phyloP scores from a whole-genome alignment of 129 eudicot genomes.

The Kitagawia praeruptora region DNA sequence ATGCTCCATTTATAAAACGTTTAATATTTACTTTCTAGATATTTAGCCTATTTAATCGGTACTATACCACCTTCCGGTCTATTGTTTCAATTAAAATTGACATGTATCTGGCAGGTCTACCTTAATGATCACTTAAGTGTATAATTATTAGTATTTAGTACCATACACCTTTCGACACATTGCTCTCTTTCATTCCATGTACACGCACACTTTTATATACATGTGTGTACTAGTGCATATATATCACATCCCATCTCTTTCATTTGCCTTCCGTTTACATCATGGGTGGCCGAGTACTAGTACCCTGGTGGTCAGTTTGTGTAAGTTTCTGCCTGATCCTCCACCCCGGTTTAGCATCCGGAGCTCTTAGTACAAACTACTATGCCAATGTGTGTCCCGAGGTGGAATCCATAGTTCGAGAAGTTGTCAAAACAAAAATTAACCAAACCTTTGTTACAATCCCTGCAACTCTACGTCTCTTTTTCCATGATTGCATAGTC shows the following conservation, averaged over 20 bases:
- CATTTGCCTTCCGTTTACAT: background rate
- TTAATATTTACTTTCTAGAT: background rate
- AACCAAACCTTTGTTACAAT: slow-evolving; percentile 63
- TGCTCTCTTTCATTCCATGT: background rate
- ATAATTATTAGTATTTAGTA: background rate
- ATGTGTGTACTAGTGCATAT: background rate
- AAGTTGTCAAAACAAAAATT: slow-evolving; percentile 41
- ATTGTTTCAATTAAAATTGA: background rate
- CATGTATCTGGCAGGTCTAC: background rate
- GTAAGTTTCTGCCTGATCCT: background rate
- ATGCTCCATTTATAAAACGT: background rate
- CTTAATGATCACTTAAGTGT: background rate
- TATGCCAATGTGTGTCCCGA: slow-evolving; percentile 72
- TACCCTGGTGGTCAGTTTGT: background rate
- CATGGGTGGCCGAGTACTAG: background rate
- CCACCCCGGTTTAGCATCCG: slow-evolving; percentile 26
- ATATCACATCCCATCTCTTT: background rate
- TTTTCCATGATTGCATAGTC: slow-evolving; percentile 87
- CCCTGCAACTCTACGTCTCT: slow-evolving; percentile 71
- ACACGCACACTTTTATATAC: background rate
- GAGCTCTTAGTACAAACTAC: slow-evolving; percentile 44
- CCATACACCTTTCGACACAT: background rate
- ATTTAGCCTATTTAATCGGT: background rate
- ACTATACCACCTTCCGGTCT: background rate
- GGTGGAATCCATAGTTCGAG: slow-evolving; percentile 54